Percentiles rank a stretch among this genome's conserved stretches.
Evolutionary conservation across 768 basidiomycete species (phyloP).

Genomic region (Mycena alexandri): DNA sequence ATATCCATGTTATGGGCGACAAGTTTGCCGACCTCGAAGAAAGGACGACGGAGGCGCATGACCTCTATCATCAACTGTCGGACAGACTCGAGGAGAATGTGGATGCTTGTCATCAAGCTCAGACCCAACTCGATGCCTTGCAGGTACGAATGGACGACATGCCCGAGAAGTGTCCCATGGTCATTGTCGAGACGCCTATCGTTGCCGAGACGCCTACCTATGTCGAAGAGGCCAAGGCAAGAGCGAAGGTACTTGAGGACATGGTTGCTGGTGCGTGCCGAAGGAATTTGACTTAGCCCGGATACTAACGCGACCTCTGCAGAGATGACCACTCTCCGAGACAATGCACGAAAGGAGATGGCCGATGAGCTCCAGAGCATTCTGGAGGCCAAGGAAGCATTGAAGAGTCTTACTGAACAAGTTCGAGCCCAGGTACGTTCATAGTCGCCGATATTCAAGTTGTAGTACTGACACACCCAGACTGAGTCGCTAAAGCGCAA

Average conservation of each 20-base stretch:
- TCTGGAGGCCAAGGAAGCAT: slow-evolving; percentile 52
- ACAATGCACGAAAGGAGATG: slow-evolving; percentile 60
- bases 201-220: slow-evolving; percentile 26
- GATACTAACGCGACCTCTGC: slow-evolving; percentile 19
- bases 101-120: slow-evolving; percentile 45
- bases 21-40: slow-evolving; percentile 57
- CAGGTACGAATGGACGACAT: slow-evolving; percentile 44
- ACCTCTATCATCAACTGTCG: slow-evolving; percentile 49
- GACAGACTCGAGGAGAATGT: slow-evolving; percentile 52
- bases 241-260: slow-evolving; percentile 51
- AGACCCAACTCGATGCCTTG: slow-evolving; percentile 53
- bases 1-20: slow-evolving; percentile 53
- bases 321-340: slow-evolving; percentile 63
- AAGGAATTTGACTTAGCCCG: background rate
- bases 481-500: slow-evolving; percentile 72
- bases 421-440: slow-evolving; percentile 51
- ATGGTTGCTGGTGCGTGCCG: slow-evolving; percentile 57
- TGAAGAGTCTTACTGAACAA: slow-evolving; percentile 46
- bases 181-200: slow-evolving; percentile 9
- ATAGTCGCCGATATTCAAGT: slow-evolving; percentile 29
- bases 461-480: slow-evolving; percentile 43
- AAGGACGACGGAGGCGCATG: slow-evolving; percentile 53
- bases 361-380: slow-evolving; percentile 60
- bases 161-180: slow-evolving; percentile 5
- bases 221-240: slow-evolving; percentile 45